A percentile compares a stretch with the other conserved stretches of the same genome.
Evolutionary conservation across 306 rosid species (phyloP).

Genomic region (Dalbergia cultrata): DNA sequence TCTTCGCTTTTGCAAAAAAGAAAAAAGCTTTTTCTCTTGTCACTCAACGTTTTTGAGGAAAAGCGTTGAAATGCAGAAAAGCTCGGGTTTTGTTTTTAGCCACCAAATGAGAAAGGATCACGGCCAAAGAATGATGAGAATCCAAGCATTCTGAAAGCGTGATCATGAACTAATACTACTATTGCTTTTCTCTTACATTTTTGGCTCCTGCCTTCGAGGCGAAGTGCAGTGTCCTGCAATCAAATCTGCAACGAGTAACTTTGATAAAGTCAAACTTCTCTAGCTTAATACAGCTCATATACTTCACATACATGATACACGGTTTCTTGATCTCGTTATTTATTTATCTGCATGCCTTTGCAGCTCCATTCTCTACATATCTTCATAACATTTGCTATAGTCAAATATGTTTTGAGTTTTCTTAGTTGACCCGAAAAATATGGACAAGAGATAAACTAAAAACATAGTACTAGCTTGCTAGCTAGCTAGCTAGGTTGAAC

Average conservation of each 20-base stretch:
- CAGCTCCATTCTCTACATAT: not conserved
- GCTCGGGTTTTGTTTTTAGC: not conserved
- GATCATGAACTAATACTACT: not conserved
- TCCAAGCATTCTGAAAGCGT: not conserved
- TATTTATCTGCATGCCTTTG: not conserved
- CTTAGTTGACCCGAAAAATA: conserved; percentile 42
- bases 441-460: not conserved
- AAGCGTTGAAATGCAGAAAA: conserved; percentile 10
- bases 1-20: not conserved
- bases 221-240: conserved; percentile 36
- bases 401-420: conserved; percentile 37
- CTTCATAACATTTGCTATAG: conserved; percentile 5
- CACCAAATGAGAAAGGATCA: conserved; percentile 25
- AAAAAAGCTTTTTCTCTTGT: not conserved
- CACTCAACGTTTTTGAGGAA: conserved; percentile 3
- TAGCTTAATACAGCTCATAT: conserved; percentile 43
- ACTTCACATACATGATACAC: not conserved
- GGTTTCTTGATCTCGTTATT: conserved; percentile 10
- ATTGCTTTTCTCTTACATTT: not conserved
- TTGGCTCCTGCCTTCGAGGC: conserved; percentile 25
- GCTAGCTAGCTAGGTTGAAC: conserved; percentile 1
- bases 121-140: conserved; percentile 7
- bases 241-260: not conserved
- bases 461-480: not conserved
- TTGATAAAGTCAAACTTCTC: conserved; percentile 31